A percentile compares a stretch with the other conserved stretches of the same genome.
These are phyloP conservation scores for Venturiaceae sp. DNA, from an alignment of 2,329 filamentous ascomycete genomes.

Conservation along the genomic window DNA sequence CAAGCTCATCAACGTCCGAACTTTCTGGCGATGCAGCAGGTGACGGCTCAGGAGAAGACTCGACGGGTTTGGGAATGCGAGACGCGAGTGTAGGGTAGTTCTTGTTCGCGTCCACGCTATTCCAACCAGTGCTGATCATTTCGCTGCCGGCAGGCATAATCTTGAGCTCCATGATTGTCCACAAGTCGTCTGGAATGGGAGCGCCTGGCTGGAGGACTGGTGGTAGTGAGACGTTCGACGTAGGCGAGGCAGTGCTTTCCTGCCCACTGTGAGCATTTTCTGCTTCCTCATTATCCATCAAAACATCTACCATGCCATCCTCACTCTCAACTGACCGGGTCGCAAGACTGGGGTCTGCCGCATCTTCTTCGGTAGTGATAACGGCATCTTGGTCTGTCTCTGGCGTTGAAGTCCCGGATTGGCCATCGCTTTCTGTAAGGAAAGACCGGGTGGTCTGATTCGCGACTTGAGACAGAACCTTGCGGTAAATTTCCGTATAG, in stretches of 20 bases:
- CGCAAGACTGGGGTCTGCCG: constrained; percentile 59
- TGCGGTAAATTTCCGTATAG: constrained; percentile 66
- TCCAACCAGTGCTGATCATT: constrained; percentile 62
- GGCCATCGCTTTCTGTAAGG: constrained; percentile 43
- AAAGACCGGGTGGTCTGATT: constrained; percentile 65
- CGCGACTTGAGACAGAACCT: constrained; percentile 66
- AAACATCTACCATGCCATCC: constrained; percentile 83
- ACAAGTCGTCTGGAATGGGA: constrained; percentile 54
- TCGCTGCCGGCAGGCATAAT: constrained; percentile 48
- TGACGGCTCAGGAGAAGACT: background rate
- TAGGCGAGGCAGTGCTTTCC: constrained; percentile 14
- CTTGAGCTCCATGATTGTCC: constrained; percentile 68
- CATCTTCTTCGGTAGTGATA: constrained; percentile 51
- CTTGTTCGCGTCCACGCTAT: constrained; percentile 48
- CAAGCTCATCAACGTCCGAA: constrained; percentile 1
- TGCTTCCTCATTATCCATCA: constrained; percentile 46
- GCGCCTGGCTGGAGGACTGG: constrained; percentile 42
- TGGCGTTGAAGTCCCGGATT: constrained; percentile 22
- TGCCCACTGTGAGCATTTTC: constrained; percentile 17
- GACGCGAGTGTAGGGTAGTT: constrained; percentile 45
- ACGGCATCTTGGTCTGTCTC: constrained; percentile 57
- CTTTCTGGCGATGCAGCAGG: background rate
- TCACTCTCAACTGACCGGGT: constrained; percentile 78
- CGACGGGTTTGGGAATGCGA: constrained; percentile 25
- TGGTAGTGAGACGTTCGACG: constrained; percentile 28